These are phyloP conservation scores for Xerocomellus chrysenteron DNA, from an alignment of 768 basidiomycete species.

Conservation along the genomic window DNA sequence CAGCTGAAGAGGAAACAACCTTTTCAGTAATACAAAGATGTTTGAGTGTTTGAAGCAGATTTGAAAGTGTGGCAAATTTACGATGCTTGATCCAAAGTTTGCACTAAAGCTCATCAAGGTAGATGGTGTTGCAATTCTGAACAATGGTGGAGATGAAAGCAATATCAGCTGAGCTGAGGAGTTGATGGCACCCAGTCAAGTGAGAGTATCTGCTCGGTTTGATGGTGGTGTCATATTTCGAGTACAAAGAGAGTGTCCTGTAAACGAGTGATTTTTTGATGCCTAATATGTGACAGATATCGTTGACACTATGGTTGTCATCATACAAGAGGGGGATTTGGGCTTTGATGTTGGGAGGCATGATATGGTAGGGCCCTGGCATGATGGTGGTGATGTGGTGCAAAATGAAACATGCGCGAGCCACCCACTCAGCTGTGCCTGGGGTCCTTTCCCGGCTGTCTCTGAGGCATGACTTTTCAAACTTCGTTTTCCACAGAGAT, in stretches of 20 bases:
- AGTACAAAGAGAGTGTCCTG: not conserved
- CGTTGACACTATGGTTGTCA: not conserved
- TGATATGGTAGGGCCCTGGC: not conserved
- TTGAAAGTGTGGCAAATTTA: not conserved
- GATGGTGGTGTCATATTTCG: not conserved
- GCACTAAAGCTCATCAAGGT: slow-evolving; percentile 7
- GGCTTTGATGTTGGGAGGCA: not conserved
- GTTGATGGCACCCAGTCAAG: not conserved
- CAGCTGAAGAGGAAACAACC: slow-evolving; percentile 8
- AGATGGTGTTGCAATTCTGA: not conserved
- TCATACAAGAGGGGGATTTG: not conserved
- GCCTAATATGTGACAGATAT: not conserved
- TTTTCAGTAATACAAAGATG: slow-evolving; percentile 11
- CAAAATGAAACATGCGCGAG: too few relatives aligned
- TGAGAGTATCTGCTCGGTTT: not conserved
- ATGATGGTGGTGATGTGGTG: not conserved
- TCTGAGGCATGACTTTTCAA: too few relatives aligned
- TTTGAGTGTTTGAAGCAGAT: not conserved
- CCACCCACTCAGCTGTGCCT: too few relatives aligned
- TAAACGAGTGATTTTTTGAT: slow-evolving; percentile 2
- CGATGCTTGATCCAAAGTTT: not conserved
- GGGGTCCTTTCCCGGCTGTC: too few relatives aligned
- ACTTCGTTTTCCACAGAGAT: too few relatives aligned
- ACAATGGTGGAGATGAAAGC: not conserved
- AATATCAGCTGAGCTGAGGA: not conserved